phyloP scores from a whole-genome alignment of 768 basidiomycete genomes.

The Hypholoma fasciculare region DNA sequence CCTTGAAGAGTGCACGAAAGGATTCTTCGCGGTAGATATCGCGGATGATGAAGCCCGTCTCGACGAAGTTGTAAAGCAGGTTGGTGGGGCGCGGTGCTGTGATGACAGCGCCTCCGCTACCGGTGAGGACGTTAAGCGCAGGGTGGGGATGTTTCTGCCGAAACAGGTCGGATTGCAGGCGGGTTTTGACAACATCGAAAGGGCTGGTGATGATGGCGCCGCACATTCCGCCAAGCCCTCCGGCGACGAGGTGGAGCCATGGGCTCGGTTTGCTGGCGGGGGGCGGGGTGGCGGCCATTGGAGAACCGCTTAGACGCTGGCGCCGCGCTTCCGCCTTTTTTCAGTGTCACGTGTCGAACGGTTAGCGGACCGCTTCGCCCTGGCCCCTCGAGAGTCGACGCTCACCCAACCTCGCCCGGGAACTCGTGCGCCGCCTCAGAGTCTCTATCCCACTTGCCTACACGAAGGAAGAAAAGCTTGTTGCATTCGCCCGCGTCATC shows the following conservation, averaged over 20 bases:
- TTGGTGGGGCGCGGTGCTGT: conserved; percentile 46
- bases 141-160: conserved; percentile 34
- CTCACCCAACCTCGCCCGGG: too few species aligned
- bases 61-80: conserved; percentile 89
- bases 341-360: background rate
- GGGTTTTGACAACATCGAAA: conserved; percentile 98
- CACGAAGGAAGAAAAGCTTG: too few species aligned
- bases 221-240: conserved; percentile 97
- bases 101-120: conserved; percentile 35
- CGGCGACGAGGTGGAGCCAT: conserved; percentile 83
- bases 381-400: too few species aligned
- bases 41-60: conserved; percentile 87
- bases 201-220: conserved; percentile 96
- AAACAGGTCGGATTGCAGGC: conserved; percentile 90
- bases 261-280: conserved; percentile 52
- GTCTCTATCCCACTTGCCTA: too few species aligned
- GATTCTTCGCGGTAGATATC: conserved; percentile 91
- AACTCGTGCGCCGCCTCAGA: too few species aligned
- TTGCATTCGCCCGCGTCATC: too few species aligned
- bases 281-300: conserved; percentile 11
- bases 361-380: too few species aligned
- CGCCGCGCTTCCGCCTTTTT: background rate
- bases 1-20: conserved; percentile 87
- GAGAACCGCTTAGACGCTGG: background rate
- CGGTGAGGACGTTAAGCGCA: conserved; percentile 34